Evolutionary conservation across 2,329 filamentous ascomycete genomes (phyloP).

Genomic region (Diaporthe citrichinensis): DNA sequence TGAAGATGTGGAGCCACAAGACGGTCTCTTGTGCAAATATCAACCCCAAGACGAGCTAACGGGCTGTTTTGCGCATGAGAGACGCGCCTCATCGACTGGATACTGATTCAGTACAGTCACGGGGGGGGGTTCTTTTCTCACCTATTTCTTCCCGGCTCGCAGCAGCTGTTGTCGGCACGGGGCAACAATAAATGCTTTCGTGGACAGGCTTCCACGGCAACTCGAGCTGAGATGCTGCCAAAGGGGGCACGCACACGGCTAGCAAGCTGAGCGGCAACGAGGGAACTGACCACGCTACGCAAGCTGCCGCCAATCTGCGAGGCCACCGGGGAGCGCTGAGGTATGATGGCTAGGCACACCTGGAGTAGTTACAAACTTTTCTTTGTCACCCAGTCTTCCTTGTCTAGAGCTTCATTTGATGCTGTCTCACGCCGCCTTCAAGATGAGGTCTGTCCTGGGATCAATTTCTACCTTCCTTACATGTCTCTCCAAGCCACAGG

Average conservation of each 20-base stretch:
- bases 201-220: background rate
- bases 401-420: background rate
- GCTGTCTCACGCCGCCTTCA: background rate
- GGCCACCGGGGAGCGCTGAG: background rate
- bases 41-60: background rate
- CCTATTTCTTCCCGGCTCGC: background rate
- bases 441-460: background rate
- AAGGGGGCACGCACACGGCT: background rate
- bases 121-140: background rate
- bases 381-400: background rate
- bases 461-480: background rate
- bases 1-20: background rate
- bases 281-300: background rate
- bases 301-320: background rate
- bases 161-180: background rate
- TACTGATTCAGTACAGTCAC: background rate
- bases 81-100: background rate
- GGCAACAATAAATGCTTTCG: background rate
- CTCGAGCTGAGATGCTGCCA: background rate
- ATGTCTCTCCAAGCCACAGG: background rate
- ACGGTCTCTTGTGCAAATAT: background rate
- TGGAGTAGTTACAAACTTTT: background rate
- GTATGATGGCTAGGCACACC: background rate
- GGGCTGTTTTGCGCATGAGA: background rate
- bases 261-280: background rate